Conservation (phyloP, 768 basidiomycete species). For the Ramaria sp. region DNA sequence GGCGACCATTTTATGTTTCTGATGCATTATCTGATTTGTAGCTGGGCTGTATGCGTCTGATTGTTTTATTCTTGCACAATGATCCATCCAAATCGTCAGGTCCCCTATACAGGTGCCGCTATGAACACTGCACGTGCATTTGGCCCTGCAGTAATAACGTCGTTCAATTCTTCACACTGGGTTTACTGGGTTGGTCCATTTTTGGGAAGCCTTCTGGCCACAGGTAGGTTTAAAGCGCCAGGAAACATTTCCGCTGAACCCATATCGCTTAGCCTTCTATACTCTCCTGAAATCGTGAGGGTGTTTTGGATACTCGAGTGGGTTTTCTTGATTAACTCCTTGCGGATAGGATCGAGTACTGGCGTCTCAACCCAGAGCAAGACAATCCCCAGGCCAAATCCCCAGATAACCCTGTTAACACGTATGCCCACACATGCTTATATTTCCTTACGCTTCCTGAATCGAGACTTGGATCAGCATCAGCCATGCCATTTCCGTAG, state of each 20-base stretch:
- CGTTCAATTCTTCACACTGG: conserved; percentile 50
- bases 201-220: conserved; percentile 49
- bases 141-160: conserved; percentile 57
- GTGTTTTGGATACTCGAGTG: conserved; percentile 13
- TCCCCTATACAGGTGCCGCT: conserved; percentile 52
- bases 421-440: conserved; percentile 25
- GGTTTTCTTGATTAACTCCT: conserved; percentile 1
- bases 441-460: background rate
- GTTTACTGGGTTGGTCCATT: conserved; percentile 66
- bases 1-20: background rate
- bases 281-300: conserved; percentile 38
- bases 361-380: conserved; percentile 41
- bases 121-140: conserved; percentile 65
- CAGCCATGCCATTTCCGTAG: background rate
- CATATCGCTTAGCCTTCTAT: conserved; percentile 36
- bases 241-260: background rate
- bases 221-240: background rate
- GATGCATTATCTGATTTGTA: background rate
- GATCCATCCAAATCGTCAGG: conserved; percentile 19
- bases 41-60: background rate
- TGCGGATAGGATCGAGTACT: conserved; percentile 34
- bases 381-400: conserved; percentile 33
- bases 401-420: conserved; percentile 27
- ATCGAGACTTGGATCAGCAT: background rate
- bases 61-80: background rate